Base-by-base conservation (phyloP, 768 basidiomycete species). In the Pholiota conissans region DNA sequence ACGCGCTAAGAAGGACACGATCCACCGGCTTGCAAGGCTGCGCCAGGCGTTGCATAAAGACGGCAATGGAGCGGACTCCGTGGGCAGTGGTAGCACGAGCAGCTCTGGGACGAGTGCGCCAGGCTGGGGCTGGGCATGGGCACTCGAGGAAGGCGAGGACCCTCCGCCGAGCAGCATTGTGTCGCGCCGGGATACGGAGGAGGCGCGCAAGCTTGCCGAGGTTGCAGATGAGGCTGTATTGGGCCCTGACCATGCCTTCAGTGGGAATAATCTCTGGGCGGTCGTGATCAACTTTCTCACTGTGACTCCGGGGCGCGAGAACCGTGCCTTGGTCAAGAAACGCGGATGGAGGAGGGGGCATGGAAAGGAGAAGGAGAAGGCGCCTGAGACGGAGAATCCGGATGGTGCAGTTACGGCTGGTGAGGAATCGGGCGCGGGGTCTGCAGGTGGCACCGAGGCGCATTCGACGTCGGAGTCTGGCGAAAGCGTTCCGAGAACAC, bases 91-190 rank as follows among this genome's bases (percentile, higher is more conserved):
- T 14, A 45, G 24, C 13, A 49, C 32, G 8, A 51, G 54, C 28
- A 40, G 39, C 16, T 28, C 30, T 26, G 24, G 16, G 16, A 67
- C 71, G 53, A 74, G 75, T 39, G 77, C 76, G 5, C 77, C 81
- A 27, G 84, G 79, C 60, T 90, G 87, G 87, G 82, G 79, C 27
- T 94, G 91, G 87, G 85, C 87, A 18, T 98, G 91, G 94, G 93
- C 88, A 5, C 71, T 93, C 56, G 88, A 92, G 59, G 84, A 78
- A 14, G 76, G 83, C 50, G 95, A 97, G 73, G 77, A 79, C 18
- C 96, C 96, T 3, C 96, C 96, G 3, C 91, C 95, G 2, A 91
- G 89, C 64, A 95, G 93, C 52, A 93, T 98, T 63, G 91, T 91
- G 29, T 86, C 91, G n/a, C 77, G 95, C 56, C 74, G 94, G 52